Base-by-base conservation (phyloP, 2,329 filamentous ascomycete genomes). In the Fusarium zealandicum region DNA sequence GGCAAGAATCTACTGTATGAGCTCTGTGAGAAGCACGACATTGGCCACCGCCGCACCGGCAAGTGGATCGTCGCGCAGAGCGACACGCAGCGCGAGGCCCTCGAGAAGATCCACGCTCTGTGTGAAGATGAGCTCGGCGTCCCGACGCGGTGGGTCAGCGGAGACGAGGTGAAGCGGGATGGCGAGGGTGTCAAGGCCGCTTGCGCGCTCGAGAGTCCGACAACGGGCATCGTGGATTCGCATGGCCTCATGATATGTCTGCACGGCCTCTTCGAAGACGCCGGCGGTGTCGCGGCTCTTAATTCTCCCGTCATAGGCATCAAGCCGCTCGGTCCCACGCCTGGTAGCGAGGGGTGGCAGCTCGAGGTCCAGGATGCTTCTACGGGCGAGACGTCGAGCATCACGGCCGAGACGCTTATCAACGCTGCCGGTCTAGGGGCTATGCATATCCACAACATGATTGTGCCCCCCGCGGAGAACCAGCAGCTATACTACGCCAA, bases 61-160 rank as follows among this genome's bases (percentile, higher is more conserved):
- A 98, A 97, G 78, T 97, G 93, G 93, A 90, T 98, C 67, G 90
- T 98, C 1, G 93, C 93, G 1, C 95, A 98, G 77, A 89, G 86
- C 45, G 80, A 80, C 1, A 76, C 76, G 39, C 90, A 98, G 77
- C 82, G 84, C 70, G 80, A 77, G n/a, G 85, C 84, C 37, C 83
- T 83, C 2, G 74, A 86, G 62, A 72, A 69, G 16, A 73, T 89
- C 16, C 75, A 82, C 58, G 69, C 69, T 9, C 75, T 81, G 42
- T 82, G 78, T 58, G 55, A 66, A 1, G 59, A 61, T 1, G 64
- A 65, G 1, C 67, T 76, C n/a, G 70, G 65, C 65, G 88, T 96
- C 0, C 90, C 92, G 1, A 89, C 88, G 30, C 79, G 85, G 7
- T 95, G 92, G 76, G 75, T 98, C 1, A 72, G 80, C 2, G 69